A percentile compares a stretch with the other conserved stretches of the same genome.
Evolutionary conservation across 805 yeast species (phyloP).

Genomic region (Clavispora phyllophila): DNA sequence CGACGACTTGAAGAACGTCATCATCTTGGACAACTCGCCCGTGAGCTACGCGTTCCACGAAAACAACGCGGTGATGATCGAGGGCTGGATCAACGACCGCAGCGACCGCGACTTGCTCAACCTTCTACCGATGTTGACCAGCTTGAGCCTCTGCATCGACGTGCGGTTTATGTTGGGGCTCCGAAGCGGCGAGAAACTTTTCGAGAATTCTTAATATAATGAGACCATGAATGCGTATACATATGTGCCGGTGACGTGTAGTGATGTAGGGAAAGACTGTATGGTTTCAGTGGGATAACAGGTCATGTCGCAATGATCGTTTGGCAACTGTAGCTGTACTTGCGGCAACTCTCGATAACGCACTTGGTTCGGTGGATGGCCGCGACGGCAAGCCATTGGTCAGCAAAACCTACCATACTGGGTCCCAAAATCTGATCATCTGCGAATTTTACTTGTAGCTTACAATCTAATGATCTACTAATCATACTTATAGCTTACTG

Average conservation of each 20-base stretch:
- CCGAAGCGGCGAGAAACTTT: slow-evolving; percentile 64
- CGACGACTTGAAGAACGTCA: slow-evolving; percentile 59
- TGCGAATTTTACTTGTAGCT: too few relatives aligned
- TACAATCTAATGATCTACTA: too few relatives aligned
- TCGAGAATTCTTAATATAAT: slow-evolving; percentile 29
- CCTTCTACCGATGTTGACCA: slow-evolving; percentile 71
- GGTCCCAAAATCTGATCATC: too few relatives aligned
- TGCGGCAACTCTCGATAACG: too few relatives aligned
- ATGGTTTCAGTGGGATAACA: too few relatives aligned
- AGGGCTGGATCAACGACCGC: slow-evolving; percentile 98
- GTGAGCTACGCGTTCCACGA: slow-evolving; percentile 79
- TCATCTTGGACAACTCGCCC: slow-evolving; percentile 91
- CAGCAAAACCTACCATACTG: too few relatives aligned
- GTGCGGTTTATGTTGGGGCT: slow-evolving; percentile 74
- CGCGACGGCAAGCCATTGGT: too few relatives aligned
- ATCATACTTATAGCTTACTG: too few relatives aligned
- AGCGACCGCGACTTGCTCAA: slow-evolving; percentile 78
- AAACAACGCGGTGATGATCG: slow-evolving; percentile 86
- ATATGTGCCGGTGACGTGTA: not conserved
- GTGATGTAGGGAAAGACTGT: too few relatives aligned
- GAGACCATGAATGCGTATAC: not conserved
- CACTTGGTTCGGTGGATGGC: too few relatives aligned
- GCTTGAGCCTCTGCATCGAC: slow-evolving; percentile 76
- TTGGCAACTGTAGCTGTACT: too few relatives aligned
- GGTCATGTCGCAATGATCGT: too few relatives aligned